These are phyloP conservation scores for Sporothrix globosa DNA, from an alignment of 2,329 filamentous ascomycete genomes.

Conservation along the genomic window DNA sequence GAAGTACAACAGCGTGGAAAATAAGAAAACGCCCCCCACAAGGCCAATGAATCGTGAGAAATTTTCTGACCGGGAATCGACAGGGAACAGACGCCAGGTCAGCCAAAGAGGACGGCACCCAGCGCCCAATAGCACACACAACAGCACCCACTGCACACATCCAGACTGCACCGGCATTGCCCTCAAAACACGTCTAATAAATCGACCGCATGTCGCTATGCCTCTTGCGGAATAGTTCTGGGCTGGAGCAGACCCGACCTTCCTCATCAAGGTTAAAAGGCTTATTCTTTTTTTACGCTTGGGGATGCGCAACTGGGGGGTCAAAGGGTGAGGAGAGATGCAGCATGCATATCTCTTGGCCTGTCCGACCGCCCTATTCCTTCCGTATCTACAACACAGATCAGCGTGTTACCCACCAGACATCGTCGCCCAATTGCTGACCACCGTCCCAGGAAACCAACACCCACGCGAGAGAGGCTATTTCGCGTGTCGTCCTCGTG, in stretches of 20 bases:
- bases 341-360: neutral
- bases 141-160: constrained; percentile 2
- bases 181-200: constrained; percentile 24
- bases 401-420: constrained; percentile 2
- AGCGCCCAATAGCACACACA: constrained; percentile 13
- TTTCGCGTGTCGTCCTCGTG: neutral
- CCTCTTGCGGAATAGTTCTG: constrained; percentile 19
- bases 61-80: constrained; percentile 6
- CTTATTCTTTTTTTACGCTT: constrained; percentile 12
- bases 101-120: constrained; percentile 22
- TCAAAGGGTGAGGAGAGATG: neutral
- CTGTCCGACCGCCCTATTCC: constrained; percentile 5
- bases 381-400: constrained; percentile 1
- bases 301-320: constrained; percentile 17
- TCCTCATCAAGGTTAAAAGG: constrained; percentile 31
- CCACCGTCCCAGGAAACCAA: constrained; percentile 4
- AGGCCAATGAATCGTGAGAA: constrained; percentile 21
- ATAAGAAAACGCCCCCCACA: neutral
- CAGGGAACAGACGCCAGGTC: constrained; percentile 18
- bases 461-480: neutral
- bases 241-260: constrained; percentile 21
- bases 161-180: constrained; percentile 10
- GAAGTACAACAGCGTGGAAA: neutral
- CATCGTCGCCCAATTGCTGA: constrained; percentile 6
- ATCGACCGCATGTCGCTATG: constrained; percentile 26